Evolutionary conservation across 2,329 filamentous ascomycete genomes (phyloP).

Genomic region (Verticillium isaacii): DNA sequence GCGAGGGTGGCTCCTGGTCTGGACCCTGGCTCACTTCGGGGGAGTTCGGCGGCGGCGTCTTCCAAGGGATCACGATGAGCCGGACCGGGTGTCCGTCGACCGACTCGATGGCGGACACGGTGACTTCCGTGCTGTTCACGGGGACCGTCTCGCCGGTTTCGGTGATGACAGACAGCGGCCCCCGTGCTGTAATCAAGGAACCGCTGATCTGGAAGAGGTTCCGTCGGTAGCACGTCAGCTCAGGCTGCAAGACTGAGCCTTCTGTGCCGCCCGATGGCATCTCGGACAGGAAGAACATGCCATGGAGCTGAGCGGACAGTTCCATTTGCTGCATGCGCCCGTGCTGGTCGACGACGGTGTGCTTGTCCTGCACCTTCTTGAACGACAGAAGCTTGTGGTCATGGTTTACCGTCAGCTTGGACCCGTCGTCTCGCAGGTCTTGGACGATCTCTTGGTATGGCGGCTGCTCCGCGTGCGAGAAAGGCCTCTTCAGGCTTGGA

Average conservation of each 20-base stretch:
- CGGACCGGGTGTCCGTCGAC: slow-evolving; percentile 90
- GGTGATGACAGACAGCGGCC: slow-evolving; percentile 73
- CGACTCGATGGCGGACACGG: slow-evolving; percentile 89
- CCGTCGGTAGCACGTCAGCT: slow-evolving; percentile 91
- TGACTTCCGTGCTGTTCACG: slow-evolving; percentile 77
- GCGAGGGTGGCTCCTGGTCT: slow-evolving; percentile 82
- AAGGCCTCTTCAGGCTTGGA: slow-evolving; percentile 52
- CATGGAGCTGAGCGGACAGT: slow-evolving; percentile 69
- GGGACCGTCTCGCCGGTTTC: slow-evolving; percentile 81
- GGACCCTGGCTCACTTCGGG: slow-evolving; percentile 58
- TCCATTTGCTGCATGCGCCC: slow-evolving; percentile 58
- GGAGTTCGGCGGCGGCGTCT: slow-evolving; percentile 80
- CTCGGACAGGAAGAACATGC: slow-evolving; percentile 86
- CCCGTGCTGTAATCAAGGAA: slow-evolving; percentile 74
- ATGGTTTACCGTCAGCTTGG: slow-evolving; percentile 52
- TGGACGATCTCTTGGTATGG: slow-evolving; percentile 58
- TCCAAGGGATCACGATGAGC: slow-evolving; percentile 96
- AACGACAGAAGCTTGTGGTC: slow-evolving; percentile 59
- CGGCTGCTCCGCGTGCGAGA: slow-evolving; percentile 49
- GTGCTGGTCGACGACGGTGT: slow-evolving; percentile 55
- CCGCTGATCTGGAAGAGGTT: slow-evolving; percentile 97
- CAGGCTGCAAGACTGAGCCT: slow-evolving; percentile 60
- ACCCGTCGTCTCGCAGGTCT: slow-evolving; percentile 53
- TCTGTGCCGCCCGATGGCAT: slow-evolving; percentile 62
- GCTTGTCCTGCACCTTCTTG: slow-evolving; percentile 52